These are phyloP conservation scores for Phytophthora cactorum DNA, from an alignment of 352 stramenopile species.

Conservation along the genomic window DNA sequence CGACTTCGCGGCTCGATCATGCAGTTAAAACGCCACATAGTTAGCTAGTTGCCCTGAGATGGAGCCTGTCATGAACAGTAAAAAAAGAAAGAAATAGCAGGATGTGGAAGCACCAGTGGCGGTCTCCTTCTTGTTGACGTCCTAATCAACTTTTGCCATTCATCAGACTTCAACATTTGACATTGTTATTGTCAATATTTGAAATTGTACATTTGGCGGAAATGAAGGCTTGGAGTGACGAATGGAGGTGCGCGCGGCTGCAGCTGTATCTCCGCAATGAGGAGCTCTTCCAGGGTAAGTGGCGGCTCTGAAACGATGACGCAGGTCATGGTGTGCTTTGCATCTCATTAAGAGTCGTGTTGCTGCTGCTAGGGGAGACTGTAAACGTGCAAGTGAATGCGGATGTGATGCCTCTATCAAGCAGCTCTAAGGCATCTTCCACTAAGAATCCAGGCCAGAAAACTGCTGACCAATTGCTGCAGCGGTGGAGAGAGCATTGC, in stretches of 20 bases:
- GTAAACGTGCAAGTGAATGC: slow-evolving; percentile 49
- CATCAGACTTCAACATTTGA: background rate
- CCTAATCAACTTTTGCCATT: background rate
- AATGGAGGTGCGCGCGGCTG: slow-evolving; percentile 65
- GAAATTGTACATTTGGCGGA: slow-evolving; percentile 11
- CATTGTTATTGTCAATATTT: background rate
- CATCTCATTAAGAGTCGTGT: slow-evolving; percentile 4
- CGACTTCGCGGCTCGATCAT: slow-evolving; percentile 18
- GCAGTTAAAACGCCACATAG: slow-evolving; percentile 16
- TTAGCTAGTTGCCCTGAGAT: slow-evolving; percentile 13
- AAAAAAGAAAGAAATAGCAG: slow-evolving; percentile 17
- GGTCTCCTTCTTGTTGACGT: background rate
- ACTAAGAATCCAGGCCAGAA: background rate
- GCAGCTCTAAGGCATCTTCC: background rate
- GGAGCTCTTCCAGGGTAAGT: slow-evolving; percentile 69
- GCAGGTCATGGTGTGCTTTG: slow-evolving; percentile 9
- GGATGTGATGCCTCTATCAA: slow-evolving; percentile 20
- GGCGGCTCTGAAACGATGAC: background rate
- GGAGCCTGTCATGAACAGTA: slow-evolving; percentile 14
- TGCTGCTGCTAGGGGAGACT: slow-evolving; percentile 41
- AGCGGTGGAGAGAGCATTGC: slow-evolving; percentile 53
- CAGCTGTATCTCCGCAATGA: slow-evolving; percentile 56
- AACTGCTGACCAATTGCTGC: slow-evolving; percentile 8
- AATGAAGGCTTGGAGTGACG: slow-evolving; percentile 71
- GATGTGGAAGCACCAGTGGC: background rate